Base-by-base conservation (phyloP, 2,329 filamentous ascomycete species). In the Fusarium vanettenii region DNA sequence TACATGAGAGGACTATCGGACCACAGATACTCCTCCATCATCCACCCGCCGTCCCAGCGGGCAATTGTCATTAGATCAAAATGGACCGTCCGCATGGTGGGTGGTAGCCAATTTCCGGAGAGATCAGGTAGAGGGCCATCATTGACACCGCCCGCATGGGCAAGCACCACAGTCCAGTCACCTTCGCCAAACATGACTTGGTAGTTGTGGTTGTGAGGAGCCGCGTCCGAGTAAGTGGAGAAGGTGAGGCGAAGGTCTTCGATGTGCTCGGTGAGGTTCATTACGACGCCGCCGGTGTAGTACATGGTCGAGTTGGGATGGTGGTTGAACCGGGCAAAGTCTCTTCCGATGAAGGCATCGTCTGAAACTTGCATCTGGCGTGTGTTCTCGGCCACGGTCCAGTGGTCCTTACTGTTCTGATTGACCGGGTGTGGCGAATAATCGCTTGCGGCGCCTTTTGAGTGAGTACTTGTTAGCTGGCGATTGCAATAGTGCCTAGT, bases 21-120 rank as follows among this genome's bases (percentile, higher is more conserved):
- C 64, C 64, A 66, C 5, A 66, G 25, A 18, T 61, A 66, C 35
- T 66, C 56, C 14, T 52, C 45, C 57, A 55, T 55, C 20, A 66
- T 66, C 45, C 27, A 27, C 4, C 64, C 64, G 2, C 37, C 64
- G 5, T 66, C 41, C 64, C 64, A 66, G 1, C 37, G 45, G 1
- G 33, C 64, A 52, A 66, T 55, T 3, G 64, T 66, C 43, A 55
- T 55, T 7, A 66, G 18, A 2, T 60, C 55, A 6, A 61, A 31
- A 0, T 14, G 10, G 2, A 39, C 11, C 3, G 16, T 37, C 13
- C 45, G 45, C 22, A 25, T 25, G 45, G 45, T 50, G 10, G 45
- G 45, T 11, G 45, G 45, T 11, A 50, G 7, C 4, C 4, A 50
- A 6, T 50, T 50, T 2, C 45, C 45, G 13, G 45, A 25, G 5